Percentiles rank a stretch among this genome's conserved stretches.
These are phyloP conservation scores for Malus sylvestris DNA, from an alignment of 306 rosid species.

Conservation along the genomic window DNA sequence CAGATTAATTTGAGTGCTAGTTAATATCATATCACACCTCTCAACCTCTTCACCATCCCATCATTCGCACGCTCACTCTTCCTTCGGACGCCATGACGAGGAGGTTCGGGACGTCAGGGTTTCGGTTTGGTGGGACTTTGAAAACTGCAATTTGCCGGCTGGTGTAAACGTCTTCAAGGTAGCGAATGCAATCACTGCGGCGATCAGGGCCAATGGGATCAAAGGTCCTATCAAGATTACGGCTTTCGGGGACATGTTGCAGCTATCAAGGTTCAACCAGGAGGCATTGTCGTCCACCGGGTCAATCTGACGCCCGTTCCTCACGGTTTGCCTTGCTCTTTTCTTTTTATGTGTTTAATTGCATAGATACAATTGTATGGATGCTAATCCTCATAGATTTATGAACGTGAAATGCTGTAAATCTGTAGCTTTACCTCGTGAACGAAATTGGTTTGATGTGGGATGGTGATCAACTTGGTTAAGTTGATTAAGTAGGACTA, in stretches of 20 bases:
- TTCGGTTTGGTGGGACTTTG: conserved; percentile 97
- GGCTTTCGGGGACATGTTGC: conserved; percentile 66
- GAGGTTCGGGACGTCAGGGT: conserved; percentile 61
- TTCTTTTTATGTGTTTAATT: neutral
- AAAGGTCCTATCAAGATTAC: conserved; percentile 72
- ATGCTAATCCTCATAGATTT: neutral
- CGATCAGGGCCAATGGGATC: conserved; percentile 68
- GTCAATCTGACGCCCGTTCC: conserved; percentile 65
- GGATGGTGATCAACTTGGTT: neutral
- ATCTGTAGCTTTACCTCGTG: neutral
- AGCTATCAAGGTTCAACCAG: conserved; percentile 52
- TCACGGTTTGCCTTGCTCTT: conserved; percentile 27
- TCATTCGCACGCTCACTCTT: neutral
- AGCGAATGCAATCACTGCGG: conserved; percentile 42
- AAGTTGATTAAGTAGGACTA: neutral
- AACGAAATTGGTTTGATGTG: neutral
- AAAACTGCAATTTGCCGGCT: conserved; percentile 54
- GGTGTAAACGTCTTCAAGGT: conserved; percentile 38
- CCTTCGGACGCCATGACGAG: conserved; percentile 37
- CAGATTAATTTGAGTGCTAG: no score
- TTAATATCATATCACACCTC: neutral
- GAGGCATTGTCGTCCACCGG: conserved; percentile 72
- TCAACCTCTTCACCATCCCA: conserved; percentile 17
- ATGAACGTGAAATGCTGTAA: neutral
- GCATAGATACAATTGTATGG: neutral